Percentiles rank a stretch among this genome's conserved stretches.
These are phyloP conservation scores for Raffaelea ambrosiae DNA, from an alignment of 2,329 filamentous ascomycete species.

Conservation along the genomic window DNA sequence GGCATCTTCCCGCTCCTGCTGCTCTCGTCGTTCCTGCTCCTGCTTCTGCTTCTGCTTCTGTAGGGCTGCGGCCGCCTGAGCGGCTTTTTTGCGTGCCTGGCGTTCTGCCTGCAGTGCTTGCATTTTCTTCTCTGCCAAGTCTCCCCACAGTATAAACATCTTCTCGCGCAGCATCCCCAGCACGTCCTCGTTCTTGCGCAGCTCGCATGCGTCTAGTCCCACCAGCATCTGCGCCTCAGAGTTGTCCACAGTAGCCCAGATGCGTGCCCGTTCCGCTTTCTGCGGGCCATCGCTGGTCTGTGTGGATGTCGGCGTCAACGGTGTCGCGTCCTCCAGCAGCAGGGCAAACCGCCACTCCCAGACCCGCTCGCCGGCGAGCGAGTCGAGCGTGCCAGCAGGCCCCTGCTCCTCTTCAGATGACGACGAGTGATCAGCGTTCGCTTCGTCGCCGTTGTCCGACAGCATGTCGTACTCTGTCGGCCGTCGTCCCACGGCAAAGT, in stretches of 20 bases:
- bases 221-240: constrained; percentile 38
- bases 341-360: constrained; percentile 87
- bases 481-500: constrained; percentile 54
- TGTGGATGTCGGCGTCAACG: not conserved
- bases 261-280: constrained; percentile 27
- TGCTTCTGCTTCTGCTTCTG: constrained; percentile 19
- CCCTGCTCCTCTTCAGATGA: not conserved
- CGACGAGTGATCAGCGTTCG: constrained; percentile 1
- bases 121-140: constrained; percentile 65
- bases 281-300: constrained; percentile 2
- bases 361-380: constrained; percentile 17
- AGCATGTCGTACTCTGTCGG: constrained; percentile 39
- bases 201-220: constrained; percentile 39
- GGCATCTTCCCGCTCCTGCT: not conserved
- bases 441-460: constrained; percentile 31
- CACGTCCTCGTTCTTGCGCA: constrained; percentile 41
- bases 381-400: constrained; percentile 12
- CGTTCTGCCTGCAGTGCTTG: constrained; percentile 29
- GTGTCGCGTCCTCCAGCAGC: constrained; percentile 67
- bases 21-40: constrained; percentile 29
- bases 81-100: not conserved
- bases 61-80: constrained; percentile 19
- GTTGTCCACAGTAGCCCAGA: constrained; percentile 65
- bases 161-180: constrained; percentile 55
- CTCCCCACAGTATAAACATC: constrained; percentile 76